Evolutionary conservation across 2,329 filamentous ascomycete genomes (phyloP).

Genomic region (Alternaria longipes): DNA sequence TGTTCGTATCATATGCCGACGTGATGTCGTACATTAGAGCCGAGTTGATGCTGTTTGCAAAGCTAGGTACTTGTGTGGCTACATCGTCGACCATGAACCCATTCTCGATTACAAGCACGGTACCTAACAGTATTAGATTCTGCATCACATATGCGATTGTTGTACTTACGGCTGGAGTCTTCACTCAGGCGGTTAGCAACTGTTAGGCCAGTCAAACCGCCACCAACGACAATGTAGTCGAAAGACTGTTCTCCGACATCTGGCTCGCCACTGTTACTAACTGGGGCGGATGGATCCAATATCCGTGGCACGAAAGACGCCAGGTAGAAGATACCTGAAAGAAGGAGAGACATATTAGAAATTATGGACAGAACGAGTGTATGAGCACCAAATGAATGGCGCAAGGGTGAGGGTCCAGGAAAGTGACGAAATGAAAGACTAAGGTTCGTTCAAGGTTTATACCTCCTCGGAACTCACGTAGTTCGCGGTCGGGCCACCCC

Average conservation of each 20-base stretch:
- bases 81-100: constrained; percentile 36
- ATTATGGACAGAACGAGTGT: constrained; percentile 4
- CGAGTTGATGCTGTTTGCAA: constrained; percentile 34
- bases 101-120: constrained; percentile 41
- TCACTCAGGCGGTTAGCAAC: constrained; percentile 46
- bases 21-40: constrained; percentile 37
- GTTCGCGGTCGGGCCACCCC: constrained; percentile 9
- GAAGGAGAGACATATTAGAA: constrained; percentile 20
- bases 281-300: not conserved
- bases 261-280: constrained; percentile 16
- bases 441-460: constrained; percentile 13
- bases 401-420: constrained; percentile 1
- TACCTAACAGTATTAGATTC: constrained; percentile 23
- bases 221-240: constrained; percentile 46
- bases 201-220: constrained; percentile 41
- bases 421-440: not conserved
- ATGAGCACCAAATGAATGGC: constrained; percentile 7
- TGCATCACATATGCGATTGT: not conserved
- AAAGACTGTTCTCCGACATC: constrained; percentile 33
- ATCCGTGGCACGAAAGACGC: constrained; percentile 29
- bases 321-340: constrained; percentile 22
- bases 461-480: not conserved
- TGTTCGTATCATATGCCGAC: constrained; percentile 31
- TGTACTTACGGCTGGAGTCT: constrained; percentile 28
- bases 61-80: constrained; percentile 33